Conservation (phyloP, 371 early-diverging fungal genomes). For the Mucor saturninus region DNA sequence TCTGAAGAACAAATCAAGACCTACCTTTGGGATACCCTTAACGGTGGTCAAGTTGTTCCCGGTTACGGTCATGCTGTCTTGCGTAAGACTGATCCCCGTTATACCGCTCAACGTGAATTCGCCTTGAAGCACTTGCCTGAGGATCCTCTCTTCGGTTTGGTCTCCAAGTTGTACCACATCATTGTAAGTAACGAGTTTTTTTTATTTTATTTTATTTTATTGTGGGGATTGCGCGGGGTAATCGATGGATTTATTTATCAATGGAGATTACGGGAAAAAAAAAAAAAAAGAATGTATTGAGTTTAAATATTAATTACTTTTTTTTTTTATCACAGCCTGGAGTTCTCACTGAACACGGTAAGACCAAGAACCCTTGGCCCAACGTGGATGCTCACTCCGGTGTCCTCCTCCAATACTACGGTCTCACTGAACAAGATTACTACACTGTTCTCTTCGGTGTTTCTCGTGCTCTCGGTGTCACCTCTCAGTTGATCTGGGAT, state of each 20-base stretch:
- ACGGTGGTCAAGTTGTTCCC: constrained; percentile 96
- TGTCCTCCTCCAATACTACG: constrained; percentile 96
- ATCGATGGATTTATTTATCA: too few relatives aligned
- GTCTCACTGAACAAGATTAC: constrained; percentile 96
- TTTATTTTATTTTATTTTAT: background rate
- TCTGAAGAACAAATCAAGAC: constrained; percentile 94
- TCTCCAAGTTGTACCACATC: constrained; percentile 95
- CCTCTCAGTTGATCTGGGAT: constrained; percentile 95
- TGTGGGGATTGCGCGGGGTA: background rate
- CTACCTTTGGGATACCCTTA: constrained; percentile 95
- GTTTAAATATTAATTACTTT: constrained; percentile 1
- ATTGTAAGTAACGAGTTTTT: constrained; percentile 51
- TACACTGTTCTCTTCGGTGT: constrained; percentile 99
- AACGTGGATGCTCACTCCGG: constrained; percentile 99
- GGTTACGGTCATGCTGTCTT: constrained; percentile 99
- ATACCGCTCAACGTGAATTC: constrained; percentile 98
- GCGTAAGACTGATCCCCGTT: constrained; percentile 96
- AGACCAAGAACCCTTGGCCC: constrained; percentile 99
- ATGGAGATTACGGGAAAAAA: background rate
- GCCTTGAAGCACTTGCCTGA: constrained; percentile 97
- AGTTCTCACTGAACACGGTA: constrained; percentile 97
- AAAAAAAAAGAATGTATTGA: background rate
- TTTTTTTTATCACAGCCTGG: constrained; percentile 63
- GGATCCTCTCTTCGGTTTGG: constrained; percentile 96
- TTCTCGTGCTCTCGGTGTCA: constrained; percentile 95